phyloP scores from a whole-genome alignment of 2,329 filamentous ascomycete species.

The Septoria petroselini region DNA sequence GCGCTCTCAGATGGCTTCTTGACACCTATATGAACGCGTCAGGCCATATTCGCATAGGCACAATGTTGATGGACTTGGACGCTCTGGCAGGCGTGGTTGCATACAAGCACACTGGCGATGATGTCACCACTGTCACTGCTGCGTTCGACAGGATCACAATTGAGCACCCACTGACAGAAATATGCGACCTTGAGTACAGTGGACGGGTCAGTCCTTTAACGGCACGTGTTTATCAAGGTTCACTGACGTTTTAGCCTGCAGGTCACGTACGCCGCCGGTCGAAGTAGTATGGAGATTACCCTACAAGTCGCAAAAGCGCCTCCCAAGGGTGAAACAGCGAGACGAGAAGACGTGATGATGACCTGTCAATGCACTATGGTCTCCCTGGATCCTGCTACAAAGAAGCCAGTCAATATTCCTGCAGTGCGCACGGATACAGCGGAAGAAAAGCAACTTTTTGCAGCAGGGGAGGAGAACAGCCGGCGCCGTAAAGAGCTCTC shows the following conservation, averaged over 20 bases:
- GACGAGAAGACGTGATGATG: constrained; percentile 62
- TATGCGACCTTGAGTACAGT: constrained; percentile 73
- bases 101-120: constrained; percentile 67
- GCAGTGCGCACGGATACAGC: constrained; percentile 60
- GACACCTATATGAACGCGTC: constrained; percentile 75
- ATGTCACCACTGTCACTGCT: constrained; percentile 62
- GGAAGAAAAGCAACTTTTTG: constrained; percentile 63
- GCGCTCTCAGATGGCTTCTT: constrained; percentile 53
- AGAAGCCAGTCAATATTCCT: constrained; percentile 61
- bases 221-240: neutral
- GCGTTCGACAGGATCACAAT: constrained; percentile 64
- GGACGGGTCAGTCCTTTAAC: constrained; percentile 45
- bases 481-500: constrained; percentile 63
- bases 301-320: constrained; percentile 69
- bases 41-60: constrained; percentile 70
- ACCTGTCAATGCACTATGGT: constrained; percentile 79
- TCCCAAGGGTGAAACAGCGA: constrained; percentile 53
- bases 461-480: constrained; percentile 63
- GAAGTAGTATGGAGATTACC: constrained; percentile 71
- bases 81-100: constrained; percentile 73
- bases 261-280: constrained; percentile 68
- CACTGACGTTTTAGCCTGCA: neutral
- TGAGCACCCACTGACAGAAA: constrained; percentile 68
- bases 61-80: constrained; percentile 76
- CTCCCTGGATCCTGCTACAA: constrained; percentile 65